Percentiles rank a stretch among this genome's conserved stretches.
Evolutionary conservation across 2,329 filamentous ascomycete species (phyloP).

Genomic region (Calonectria henricotiae): DNA sequence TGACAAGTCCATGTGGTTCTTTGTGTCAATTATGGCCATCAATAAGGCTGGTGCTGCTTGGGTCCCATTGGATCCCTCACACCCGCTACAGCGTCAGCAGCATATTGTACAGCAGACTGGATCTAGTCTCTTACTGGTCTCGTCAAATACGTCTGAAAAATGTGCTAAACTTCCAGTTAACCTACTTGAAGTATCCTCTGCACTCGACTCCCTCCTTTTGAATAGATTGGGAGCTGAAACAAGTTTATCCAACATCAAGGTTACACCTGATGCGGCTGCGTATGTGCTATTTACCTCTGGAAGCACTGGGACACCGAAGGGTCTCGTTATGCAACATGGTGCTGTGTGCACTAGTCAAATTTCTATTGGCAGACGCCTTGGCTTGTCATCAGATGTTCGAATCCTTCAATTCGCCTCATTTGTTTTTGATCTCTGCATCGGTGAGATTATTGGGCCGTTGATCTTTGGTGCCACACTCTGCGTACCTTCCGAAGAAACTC

Average conservation of each 20-base stretch:
- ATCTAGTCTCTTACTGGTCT: not conserved
- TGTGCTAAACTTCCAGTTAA: not conserved
- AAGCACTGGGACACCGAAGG: constrained; percentile 51
- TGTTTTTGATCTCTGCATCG: constrained; percentile 33
- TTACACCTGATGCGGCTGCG: constrained; percentile 8
- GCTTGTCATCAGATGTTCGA: constrained; percentile 25
- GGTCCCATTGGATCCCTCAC: constrained; percentile 27
- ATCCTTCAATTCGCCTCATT: constrained; percentile 41
- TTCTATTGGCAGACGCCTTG: constrained; percentile 25
- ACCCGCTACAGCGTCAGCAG: constrained; percentile 22
- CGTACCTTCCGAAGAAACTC: constrained; percentile 29
- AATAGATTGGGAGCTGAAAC: not conserved
- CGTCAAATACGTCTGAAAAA: not conserved
- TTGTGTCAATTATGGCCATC: constrained; percentile 26
- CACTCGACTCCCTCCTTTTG: constrained; percentile 4
- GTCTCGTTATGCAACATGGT: constrained; percentile 46
- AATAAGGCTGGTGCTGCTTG: constrained; percentile 31
- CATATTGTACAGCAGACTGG: constrained; percentile 24
- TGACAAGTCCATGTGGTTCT: constrained; percentile 29
- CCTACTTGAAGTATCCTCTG: constrained; percentile 7
- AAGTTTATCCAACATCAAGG: not conserved
- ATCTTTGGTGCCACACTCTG: constrained; percentile 38
- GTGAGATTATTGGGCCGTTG: constrained; percentile 36
- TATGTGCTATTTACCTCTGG: constrained; percentile 53
- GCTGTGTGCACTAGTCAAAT: constrained; percentile 39